phyloP scores from a whole-genome alignment of 257 asterid genomes.

The Solanum infundibuliforme region DNA sequence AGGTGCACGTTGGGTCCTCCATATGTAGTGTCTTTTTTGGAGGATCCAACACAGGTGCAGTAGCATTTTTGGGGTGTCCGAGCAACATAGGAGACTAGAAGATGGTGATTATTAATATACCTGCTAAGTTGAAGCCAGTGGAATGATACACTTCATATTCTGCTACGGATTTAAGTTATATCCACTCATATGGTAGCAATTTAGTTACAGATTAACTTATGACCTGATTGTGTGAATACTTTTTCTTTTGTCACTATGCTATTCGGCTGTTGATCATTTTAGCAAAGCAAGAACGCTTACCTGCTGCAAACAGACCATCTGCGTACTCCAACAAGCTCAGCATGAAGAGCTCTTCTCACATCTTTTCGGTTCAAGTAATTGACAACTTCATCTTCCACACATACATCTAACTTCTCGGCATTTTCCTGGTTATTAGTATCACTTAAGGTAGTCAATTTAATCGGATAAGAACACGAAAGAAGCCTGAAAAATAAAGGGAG shows the following conservation, averaged over 20 bases:
- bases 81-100: background rate
- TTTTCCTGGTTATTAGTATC: slow-evolving; percentile 22
- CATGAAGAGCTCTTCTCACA: slow-evolving; percentile 55
- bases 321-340: slow-evolving; percentile 47
- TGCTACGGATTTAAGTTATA: background rate
- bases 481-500: background rate
- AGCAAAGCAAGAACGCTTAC: slow-evolving; percentile 18
- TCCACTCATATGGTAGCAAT: background rate
- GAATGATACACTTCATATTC: background rate
- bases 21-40: background rate
- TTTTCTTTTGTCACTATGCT: background rate
- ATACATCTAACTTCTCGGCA: slow-evolving; percentile 44
- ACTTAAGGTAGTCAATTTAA: background rate
- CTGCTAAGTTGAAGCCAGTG: background rate
- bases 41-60: background rate
- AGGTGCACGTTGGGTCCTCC: background rate
- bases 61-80: background rate
- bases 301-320: slow-evolving; percentile 61
- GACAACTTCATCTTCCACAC: slow-evolving; percentile 52
- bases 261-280: background rate
- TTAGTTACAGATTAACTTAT: background rate
- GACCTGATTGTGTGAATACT: background rate
- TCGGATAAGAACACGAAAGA: background rate
- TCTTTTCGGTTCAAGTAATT: slow-evolving; percentile 51
- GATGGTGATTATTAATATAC: background rate